Conservation (phyloP, 208 protist species). For the Wallacemonas sp. region DNA sequence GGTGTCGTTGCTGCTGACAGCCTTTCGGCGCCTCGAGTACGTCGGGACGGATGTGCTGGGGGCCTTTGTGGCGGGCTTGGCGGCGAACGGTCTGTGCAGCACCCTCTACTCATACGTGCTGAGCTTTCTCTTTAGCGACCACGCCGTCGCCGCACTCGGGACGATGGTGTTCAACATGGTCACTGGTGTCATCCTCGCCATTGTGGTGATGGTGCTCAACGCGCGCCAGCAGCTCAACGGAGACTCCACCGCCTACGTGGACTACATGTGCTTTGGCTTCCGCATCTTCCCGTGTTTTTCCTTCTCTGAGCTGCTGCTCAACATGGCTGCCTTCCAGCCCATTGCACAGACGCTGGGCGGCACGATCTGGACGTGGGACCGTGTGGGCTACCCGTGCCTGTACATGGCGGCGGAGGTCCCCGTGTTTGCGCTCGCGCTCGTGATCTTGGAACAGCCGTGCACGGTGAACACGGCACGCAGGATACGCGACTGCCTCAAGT, state of each 20-base stretch:
- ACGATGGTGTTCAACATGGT: constrained; percentile 59
- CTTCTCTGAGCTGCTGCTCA: constrained; percentile 65
- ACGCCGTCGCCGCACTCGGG: constrained; percentile 56
- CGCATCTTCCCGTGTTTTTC: constrained; percentile 56
- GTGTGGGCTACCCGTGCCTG: constrained; percentile 30
- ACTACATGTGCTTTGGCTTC: constrained; percentile 45
- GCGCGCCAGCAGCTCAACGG: constrained; percentile 32
- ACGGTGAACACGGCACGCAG: not conserved
- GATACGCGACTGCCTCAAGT: constrained; percentile 16
- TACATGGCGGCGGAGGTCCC: constrained; percentile 62
- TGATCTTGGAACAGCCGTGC: constrained; percentile 54
- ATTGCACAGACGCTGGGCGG: constrained; percentile 11
- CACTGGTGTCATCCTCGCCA: constrained; percentile 60
- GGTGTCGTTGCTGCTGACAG: constrained; percentile 39
- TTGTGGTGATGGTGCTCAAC: constrained; percentile 49
- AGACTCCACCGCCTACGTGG: constrained; percentile 24
- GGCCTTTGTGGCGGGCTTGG: constrained; percentile 37
- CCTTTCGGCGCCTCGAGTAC: constrained; percentile 57
- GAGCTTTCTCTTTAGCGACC: constrained; percentile 56
- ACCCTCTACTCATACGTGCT: constrained; percentile 40
- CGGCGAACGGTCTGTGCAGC: constrained; percentile 48
- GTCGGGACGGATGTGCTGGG: constrained; percentile 31
- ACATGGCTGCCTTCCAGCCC: constrained; percentile 39
- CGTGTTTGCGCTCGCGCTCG: constrained; percentile 34
- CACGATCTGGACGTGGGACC: constrained; percentile 33